These are phyloP conservation scores for Diplodia intermedia DNA, from an alignment of 2,329 filamentous ascomycete genomes.

Conservation along the genomic window DNA sequence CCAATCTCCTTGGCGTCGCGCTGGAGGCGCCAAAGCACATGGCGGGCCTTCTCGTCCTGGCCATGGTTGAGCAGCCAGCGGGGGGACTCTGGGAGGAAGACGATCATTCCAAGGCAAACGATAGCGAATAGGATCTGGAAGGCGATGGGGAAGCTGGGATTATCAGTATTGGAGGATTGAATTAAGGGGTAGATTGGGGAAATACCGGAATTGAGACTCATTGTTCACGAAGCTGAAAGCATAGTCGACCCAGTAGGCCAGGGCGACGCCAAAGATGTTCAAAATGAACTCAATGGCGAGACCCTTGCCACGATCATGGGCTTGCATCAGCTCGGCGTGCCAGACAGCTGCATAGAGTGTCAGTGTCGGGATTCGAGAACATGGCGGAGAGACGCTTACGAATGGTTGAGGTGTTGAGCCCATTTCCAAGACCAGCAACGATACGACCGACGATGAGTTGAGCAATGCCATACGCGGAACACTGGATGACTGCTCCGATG, in stretches of 20 bases:
- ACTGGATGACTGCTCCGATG: conserved; percentile 58
- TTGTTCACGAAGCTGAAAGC: conserved; percentile 51
- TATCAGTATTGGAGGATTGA: conserved; percentile 47
- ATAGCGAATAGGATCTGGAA: conserved; percentile 55
- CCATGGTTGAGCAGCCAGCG: conserved; percentile 64
- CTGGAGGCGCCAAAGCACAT: conserved; percentile 47
- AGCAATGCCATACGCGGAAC: conserved; percentile 52
- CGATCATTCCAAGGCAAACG: conserved; percentile 49
- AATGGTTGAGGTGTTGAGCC: conserved; percentile 53
- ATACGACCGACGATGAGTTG: conserved; percentile 60
- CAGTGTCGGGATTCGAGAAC: neutral
- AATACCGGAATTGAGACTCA: conserved; percentile 37
- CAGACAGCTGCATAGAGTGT: conserved; percentile 53
- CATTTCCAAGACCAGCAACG: conserved; percentile 54
- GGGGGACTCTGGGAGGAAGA: conserved; percentile 64
- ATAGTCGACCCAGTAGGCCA: conserved; percentile 52
- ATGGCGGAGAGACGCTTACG: conserved; percentile 41
- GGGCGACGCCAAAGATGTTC: conserved; percentile 51
- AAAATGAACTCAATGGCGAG: conserved; percentile 54
- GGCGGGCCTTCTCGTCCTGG: conserved; percentile 59
- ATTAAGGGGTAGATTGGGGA: neutral
- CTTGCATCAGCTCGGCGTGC: conserved; percentile 58
- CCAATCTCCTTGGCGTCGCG: conserved; percentile 38
- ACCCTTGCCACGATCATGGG: conserved; percentile 52
- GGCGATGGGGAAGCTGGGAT: conserved; percentile 52